Evolutionary conservation across 2,329 filamentous ascomycete genomes (phyloP).

Genomic region (Monilinia fructigena): DNA sequence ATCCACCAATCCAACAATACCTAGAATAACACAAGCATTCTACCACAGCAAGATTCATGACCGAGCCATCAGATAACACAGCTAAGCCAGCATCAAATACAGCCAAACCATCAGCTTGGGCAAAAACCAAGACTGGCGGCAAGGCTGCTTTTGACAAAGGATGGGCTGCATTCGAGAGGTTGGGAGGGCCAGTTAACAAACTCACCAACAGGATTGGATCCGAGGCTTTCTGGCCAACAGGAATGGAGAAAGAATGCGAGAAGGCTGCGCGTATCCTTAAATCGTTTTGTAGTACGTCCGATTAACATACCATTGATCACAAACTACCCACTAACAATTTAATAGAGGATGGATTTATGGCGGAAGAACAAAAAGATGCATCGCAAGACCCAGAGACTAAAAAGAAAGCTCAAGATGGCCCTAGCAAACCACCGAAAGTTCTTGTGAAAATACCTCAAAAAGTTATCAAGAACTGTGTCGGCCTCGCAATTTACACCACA

Average conservation of each 20-base stretch:
- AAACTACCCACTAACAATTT: slow-evolving; percentile 28
- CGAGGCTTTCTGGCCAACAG: slow-evolving; percentile 83
- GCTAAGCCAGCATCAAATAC: background rate
- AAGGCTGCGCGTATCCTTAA: slow-evolving; percentile 87
- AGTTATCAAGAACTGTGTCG: slow-evolving; percentile 84
- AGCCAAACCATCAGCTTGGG: slow-evolving; percentile 17
- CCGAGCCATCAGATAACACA: background rate
- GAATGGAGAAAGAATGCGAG: slow-evolving; percentile 83
- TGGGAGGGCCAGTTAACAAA: slow-evolving; percentile 72
- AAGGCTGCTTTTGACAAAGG: slow-evolving; percentile 25
- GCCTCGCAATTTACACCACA: slow-evolving; percentile 87
- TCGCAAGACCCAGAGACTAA: slow-evolving; percentile 40
- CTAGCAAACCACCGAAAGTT: slow-evolving; percentile 58
- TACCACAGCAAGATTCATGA: background rate
- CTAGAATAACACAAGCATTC: background rate
- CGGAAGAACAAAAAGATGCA: slow-evolving; percentile 16
- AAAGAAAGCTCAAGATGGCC: slow-evolving; percentile 43
- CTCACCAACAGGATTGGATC: slow-evolving; percentile 77
- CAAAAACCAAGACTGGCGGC: slow-evolving; percentile 21
- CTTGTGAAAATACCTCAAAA: slow-evolving; percentile 80
- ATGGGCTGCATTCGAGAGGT: slow-evolving; percentile 24
- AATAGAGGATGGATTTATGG: slow-evolving; percentile 65
- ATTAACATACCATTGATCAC: slow-evolving; percentile 33
- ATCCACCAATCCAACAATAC: too few species aligned
- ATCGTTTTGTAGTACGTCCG: slow-evolving; percentile 77